Evolutionary conservation across 768 basidiomycete genomes (phyloP).

Genomic region (Hirschioporus abietinus): DNA sequence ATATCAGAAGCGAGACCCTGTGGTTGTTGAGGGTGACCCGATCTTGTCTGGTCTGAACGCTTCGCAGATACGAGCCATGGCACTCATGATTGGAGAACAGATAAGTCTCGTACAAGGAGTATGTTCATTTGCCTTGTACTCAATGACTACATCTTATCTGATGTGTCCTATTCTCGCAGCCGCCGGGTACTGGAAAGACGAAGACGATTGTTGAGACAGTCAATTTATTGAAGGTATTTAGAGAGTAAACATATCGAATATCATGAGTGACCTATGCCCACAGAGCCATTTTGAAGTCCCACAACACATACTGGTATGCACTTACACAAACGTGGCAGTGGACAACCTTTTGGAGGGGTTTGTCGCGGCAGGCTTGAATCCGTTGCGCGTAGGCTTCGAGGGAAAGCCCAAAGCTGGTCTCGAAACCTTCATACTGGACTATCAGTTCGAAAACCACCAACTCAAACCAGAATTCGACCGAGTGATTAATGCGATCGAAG

Average conservation of each 20-base stretch:
- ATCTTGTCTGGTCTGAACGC: slow-evolving; percentile 55
- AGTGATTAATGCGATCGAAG: slow-evolving; percentile 35
- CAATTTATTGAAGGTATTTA: slow-evolving; percentile 64
- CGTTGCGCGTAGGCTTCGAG: slow-evolving; percentile 69
- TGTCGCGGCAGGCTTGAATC: slow-evolving; percentile 52
- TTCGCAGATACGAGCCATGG: slow-evolving; percentile 79
- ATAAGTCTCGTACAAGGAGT: slow-evolving; percentile 86
- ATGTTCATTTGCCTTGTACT: slow-evolving; percentile 23
- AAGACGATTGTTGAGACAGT: slow-evolving; percentile 86
- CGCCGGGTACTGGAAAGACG: slow-evolving; percentile 91
- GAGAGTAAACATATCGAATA: background rate
- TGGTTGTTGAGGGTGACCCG: slow-evolving; percentile 77
- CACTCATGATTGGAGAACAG: slow-evolving; percentile 77
- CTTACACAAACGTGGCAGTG: slow-evolving; percentile 90
- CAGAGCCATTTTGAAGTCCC: slow-evolving; percentile 77
- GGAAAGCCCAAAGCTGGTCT: slow-evolving; percentile 57
- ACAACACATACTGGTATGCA: slow-evolving; percentile 84
- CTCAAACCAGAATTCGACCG: slow-evolving; percentile 39
- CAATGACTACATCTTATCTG: background rate
- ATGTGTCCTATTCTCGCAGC: slow-evolving; percentile 38
- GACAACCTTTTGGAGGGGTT: slow-evolving; percentile 86
- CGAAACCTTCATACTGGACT: slow-evolving; percentile 53
- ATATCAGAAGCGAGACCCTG: slow-evolving; percentile 52
- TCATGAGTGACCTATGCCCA: slow-evolving; percentile 7
- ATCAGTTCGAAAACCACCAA: slow-evolving; percentile 57